Percentiles rank a stretch among this genome's conserved stretches.
phyloP scores from a whole-genome alignment of 495 filamentous ascomycete genomes.

The Tuber umbilicatum region DNA sequence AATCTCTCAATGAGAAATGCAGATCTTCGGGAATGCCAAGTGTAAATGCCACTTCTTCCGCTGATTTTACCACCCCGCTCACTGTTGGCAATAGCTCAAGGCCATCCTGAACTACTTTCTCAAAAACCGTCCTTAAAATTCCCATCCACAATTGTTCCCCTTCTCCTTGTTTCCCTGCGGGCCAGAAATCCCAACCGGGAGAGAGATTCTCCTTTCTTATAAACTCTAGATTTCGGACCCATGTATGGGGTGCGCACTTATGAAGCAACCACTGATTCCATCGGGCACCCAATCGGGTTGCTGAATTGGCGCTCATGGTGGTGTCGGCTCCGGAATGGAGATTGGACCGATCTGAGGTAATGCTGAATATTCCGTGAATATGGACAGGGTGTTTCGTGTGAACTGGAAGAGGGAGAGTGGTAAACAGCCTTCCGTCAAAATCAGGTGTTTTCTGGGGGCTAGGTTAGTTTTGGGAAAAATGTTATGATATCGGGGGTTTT shows the following conservation, averaged over 20 bases:
- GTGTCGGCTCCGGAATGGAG: slow-evolving; percentile 39
- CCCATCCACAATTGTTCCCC: slow-evolving; percentile 21
- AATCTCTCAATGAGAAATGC: slow-evolving; percentile 19
- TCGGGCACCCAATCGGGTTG: slow-evolving; percentile 28
- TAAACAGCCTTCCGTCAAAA: slow-evolving; percentile 42
- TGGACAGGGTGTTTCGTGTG: slow-evolving; percentile 44
- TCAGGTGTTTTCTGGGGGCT: slow-evolving; percentile 9
- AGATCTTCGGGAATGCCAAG: slow-evolving; percentile 12
- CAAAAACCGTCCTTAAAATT: slow-evolving; percentile 28
- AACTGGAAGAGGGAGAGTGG: slow-evolving; percentile 45
- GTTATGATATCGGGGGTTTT: not conserved
- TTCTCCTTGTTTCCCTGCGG: slow-evolving; percentile 28
- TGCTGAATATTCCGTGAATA: slow-evolving; percentile 46
- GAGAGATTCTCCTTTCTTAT: slow-evolving; percentile 7
- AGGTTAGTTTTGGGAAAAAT: slow-evolving; percentile 11
- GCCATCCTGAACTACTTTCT: slow-evolving; percentile 7
- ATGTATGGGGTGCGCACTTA: slow-evolving; percentile 41
- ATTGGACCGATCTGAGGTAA: slow-evolving; percentile 45
- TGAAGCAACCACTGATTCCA: slow-evolving; percentile 46
- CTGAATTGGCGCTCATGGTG: slow-evolving; percentile 33
- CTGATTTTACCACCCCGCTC: slow-evolving; percentile 17
- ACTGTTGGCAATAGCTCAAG: slow-evolving; percentile 25
- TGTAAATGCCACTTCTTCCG: slow-evolving; percentile 22
- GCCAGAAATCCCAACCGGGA: slow-evolving; percentile 35
- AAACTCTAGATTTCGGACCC: slow-evolving; percentile 37